Evolutionary conservation across 2,329 filamentous ascomycete genomes (phyloP).

Genomic region (Parascedosporium putredinis): DNA sequence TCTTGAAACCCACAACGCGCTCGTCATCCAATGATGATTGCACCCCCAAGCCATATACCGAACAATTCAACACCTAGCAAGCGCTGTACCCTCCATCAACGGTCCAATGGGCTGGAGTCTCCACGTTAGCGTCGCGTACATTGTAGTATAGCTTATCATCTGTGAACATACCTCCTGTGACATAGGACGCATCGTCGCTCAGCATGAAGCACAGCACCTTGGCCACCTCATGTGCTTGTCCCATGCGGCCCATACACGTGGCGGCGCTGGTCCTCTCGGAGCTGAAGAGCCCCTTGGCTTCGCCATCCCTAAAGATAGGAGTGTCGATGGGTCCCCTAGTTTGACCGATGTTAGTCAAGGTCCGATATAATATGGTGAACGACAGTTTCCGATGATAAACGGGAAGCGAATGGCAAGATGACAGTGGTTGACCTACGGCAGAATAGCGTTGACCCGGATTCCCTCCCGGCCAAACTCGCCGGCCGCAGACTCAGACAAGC

Average conservation of each 20-base stretch:
- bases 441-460: slow-evolving; percentile 33
- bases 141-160: background rate
- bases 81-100: slow-evolving; percentile 2
- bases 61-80: background rate
- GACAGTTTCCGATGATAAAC: too few relatives aligned
- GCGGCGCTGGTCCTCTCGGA: background rate
- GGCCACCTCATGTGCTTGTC: background rate
- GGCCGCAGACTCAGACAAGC: slow-evolving; percentile 25
- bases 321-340: slow-evolving; percentile 2
- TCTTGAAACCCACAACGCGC: too few relatives aligned
- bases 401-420: too few relatives aligned
- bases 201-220: slow-evolving; percentile 4
- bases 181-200: slow-evolving; percentile 2
- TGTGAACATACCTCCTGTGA: background rate
- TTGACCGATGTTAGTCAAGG: background rate
- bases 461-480: slow-evolving; percentile 31
- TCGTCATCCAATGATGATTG: too few relatives aligned
- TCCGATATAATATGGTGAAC: too few relatives aligned
- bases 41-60: too few relatives aligned
- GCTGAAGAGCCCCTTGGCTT: slow-evolving; percentile 3
- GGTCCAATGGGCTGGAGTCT: slow-evolving; percentile 2
- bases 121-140: too few relatives aligned
- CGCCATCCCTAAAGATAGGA: slow-evolving; percentile 2
- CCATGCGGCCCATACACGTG: slow-evolving; percentile 2
- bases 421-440: background rate